Evolutionary conservation across 2,329 filamentous ascomycete genomes (phyloP), one percentile per base, ranked within the genome.

Genomic region (Aspergillus hiratsukae): DNA sequence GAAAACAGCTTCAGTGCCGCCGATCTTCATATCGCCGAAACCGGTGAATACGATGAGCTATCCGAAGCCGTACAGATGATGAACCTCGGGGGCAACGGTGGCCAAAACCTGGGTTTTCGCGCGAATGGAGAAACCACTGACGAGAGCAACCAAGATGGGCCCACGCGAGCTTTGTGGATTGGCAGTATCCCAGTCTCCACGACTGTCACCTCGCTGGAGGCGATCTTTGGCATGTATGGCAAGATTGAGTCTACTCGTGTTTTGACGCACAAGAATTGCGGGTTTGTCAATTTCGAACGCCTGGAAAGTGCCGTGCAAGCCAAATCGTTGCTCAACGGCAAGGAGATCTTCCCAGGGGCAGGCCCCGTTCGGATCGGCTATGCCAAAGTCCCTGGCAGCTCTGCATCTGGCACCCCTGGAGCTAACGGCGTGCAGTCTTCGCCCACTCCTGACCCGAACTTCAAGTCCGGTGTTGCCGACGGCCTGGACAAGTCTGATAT

Each of bases 101-200:
- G 58, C 14, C 45, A 65, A 5, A 88, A 82, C 70, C 84, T 87
- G 68, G 81, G 83, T 70, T 83, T 87, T 73, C 81, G 89, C 70
- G 80, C 84, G 58, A 49, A 75, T 17, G 80, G 88, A 37, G 83
- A 95, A 59, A 82, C 84, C 49, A 82, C 83, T 9, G 90, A 96
- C 57, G 91, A 96, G 61, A 85, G 86, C 61, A 89, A 85, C 40
- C 81, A 96, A 43, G 92, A 97, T 70, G 90, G 90, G 0, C 93
- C 93, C 21, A 97, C 94, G 11, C 88, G 92, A 67, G 92, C 94
- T 35, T 79, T 99, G 54, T 99, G 94, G 94, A 89, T 99, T 51
- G 94, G 94, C 54, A 97, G 93, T 74, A 97, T 99, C 57, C 94
- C 94, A 11, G 92, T 93, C 4, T 97, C 94, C 2, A 99, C 94